These are phyloP conservation scores for Backusella tarrabulga DNA, from an alignment of 192 early-diverging fungal genomes.

Conservation along the genomic window DNA sequence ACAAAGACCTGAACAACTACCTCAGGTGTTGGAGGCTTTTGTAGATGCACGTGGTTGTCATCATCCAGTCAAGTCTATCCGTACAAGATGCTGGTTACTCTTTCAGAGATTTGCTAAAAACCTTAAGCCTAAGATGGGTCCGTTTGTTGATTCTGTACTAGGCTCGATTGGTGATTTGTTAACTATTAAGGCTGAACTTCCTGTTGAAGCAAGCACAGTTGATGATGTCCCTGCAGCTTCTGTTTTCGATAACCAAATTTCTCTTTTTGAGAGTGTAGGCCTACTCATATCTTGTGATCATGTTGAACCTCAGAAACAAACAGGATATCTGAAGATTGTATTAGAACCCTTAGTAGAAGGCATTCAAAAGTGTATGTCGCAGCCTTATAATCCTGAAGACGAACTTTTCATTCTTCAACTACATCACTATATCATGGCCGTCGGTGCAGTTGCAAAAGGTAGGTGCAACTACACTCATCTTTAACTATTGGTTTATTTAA, in stretches of 20 bases:
- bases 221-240: constrained; percentile 49
- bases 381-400: constrained; percentile 65
- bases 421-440: constrained; percentile 82
- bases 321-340: constrained; percentile 67
- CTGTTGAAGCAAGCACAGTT: constrained; percentile 39
- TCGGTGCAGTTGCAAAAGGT: constrained; percentile 85
- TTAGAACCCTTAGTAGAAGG: constrained; percentile 75
- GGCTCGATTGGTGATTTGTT: constrained; percentile 69
- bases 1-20: constrained; percentile 56
- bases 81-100: constrained; percentile 84
- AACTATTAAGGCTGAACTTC: constrained; percentile 61
- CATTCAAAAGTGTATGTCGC: constrained; percentile 73
- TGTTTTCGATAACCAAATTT: constrained; percentile 79
- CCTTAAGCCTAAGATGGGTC: constrained; percentile 54
- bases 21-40: constrained; percentile 70
- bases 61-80: constrained; percentile 65
- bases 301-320: constrained; percentile 67
- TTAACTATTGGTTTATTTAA: neutral
- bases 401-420: constrained; percentile 66
- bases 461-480: constrained; percentile 17
- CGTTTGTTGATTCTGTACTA: constrained; percentile 67
- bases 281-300: constrained; percentile 80
- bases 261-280: constrained; percentile 92
- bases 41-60: constrained; percentile 77
- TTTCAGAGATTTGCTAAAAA: constrained; percentile 82